A percentile compares a stretch with the other conserved stretches of the same genome.
Conservation (phyloP, 768 basidiomycete species). For the Mycena metata region DNA sequence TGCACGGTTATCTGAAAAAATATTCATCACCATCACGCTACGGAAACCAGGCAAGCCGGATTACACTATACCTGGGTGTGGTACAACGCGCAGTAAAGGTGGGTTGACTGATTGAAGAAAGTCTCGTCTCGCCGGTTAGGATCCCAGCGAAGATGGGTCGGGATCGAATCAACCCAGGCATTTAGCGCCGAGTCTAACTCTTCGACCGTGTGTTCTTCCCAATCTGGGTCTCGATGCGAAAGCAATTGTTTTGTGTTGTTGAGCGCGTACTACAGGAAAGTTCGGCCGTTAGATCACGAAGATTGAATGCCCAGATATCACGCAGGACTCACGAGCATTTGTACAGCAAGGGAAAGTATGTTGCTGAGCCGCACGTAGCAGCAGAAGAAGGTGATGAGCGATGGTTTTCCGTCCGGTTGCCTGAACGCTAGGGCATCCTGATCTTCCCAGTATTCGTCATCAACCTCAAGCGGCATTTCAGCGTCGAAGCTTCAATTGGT, state of each 20-base stretch:
- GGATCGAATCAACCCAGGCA: constrained; percentile 63
- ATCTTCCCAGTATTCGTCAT: constrained; percentile 79
- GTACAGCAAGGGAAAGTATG: constrained; percentile 69
- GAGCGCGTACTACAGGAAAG: constrained; percentile 66
- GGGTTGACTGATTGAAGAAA: constrained; percentile 70
- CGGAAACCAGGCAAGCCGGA: too few species aligned
- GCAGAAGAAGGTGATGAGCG: constrained; percentile 67
- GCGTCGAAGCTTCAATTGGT: constrained; percentile 74
- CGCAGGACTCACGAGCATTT: constrained; percentile 60
- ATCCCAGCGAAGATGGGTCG: constrained; percentile 61
- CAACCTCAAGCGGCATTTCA: constrained; percentile 71
- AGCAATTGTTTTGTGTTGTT: constrained; percentile 70
- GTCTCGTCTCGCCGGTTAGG: constrained; percentile 51
- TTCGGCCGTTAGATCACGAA: too few species aligned
- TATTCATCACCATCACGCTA: too few species aligned
- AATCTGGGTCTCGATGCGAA: constrained; percentile 58
- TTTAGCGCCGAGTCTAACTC: constrained; percentile 84
- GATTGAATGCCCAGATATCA: too few species aligned
- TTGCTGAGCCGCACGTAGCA: constrained; percentile 68
- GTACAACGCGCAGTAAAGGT: constrained; percentile 61
- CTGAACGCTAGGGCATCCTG: constrained; percentile 61
- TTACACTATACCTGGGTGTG: too few species aligned
- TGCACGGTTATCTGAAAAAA: constrained; percentile 84
- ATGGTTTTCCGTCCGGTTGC: constrained; percentile 72
- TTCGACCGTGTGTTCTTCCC: constrained; percentile 76